phyloP scores from a whole-genome alignment of 2,329 filamentous ascomycete species.

The Elsinoe fawcettii region DNA sequence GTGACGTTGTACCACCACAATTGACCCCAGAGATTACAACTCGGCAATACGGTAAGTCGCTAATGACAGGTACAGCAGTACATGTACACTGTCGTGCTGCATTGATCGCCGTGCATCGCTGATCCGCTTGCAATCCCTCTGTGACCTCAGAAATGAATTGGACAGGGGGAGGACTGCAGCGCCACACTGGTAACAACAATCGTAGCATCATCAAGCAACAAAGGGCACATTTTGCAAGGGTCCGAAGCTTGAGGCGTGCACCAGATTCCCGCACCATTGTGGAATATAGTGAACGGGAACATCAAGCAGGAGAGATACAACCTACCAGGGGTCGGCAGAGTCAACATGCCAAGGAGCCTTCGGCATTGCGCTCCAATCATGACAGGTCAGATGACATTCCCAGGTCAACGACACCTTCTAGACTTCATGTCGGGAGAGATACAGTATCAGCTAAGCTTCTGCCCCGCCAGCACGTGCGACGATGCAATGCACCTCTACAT shows the following conservation, averaged over 20 bases:
- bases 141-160: conserved; percentile 38
- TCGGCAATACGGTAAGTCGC: background rate
- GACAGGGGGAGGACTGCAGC: conserved; percentile 40
- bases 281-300: background rate
- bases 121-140: background rate
- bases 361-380: background rate
- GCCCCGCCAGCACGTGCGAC: background rate
- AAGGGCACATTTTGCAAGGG: conserved; percentile 41
- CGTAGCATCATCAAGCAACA: conserved; percentile 34
- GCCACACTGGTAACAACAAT: conserved; percentile 29
- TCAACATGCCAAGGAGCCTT: background rate
- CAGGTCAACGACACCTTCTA: background rate
- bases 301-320: background rate
- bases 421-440: background rate
- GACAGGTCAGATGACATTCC: background rate
- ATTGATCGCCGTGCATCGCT: conserved; percentile 1
- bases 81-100: background rate
- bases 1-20: background rate
- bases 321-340: background rate
- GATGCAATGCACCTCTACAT: background rate
- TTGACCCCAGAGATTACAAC: background rate
- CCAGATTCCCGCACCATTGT: background rate
- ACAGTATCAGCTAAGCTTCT: background rate
- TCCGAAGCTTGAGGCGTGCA: conserved; percentile 21
- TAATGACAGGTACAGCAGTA: background rate